Evolutionary conservation across 306 rosid genomes (phyloP).

Genomic region (Acacia confusa): DNA sequence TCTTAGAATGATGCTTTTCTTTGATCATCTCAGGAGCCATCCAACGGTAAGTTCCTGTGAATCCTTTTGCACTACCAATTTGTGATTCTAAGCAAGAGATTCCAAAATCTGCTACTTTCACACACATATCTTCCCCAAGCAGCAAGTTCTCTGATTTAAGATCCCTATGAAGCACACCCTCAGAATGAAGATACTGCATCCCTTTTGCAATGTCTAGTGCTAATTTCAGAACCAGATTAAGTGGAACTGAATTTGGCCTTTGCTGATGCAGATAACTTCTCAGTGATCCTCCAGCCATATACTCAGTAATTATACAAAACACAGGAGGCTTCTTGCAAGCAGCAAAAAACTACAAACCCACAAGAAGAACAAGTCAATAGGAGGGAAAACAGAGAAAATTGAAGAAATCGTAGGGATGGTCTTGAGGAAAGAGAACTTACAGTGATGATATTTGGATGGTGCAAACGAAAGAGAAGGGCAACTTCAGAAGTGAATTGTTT

Average conservation of each 20-base stretch:
- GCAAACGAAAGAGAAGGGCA: slow-evolving; percentile 73
- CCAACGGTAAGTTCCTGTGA: slow-evolving; percentile 97
- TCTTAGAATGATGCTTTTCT: slow-evolving; percentile 86
- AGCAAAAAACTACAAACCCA: slow-evolving; percentile 74
- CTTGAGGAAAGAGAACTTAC: slow-evolving; percentile 50
- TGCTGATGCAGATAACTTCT: slow-evolving; percentile 75
- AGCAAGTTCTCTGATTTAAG: slow-evolving; percentile 90
- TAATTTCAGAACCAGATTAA: slow-evolving; percentile 61
- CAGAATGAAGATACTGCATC: slow-evolving; percentile 90
- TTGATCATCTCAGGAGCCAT: slow-evolving; percentile 99
- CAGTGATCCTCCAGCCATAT: slow-evolving; percentile 83
- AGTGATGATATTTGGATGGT: slow-evolving; percentile 89
- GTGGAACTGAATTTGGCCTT: slow-evolving; percentile 83
- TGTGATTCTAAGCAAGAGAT: slow-evolving; percentile 93
- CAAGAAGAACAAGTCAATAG: slow-evolving; percentile 22
- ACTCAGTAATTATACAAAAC: slow-evolving; percentile 91
- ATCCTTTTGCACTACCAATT: slow-evolving; percentile 75
- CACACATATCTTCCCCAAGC: slow-evolving; percentile 85
- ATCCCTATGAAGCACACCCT: slow-evolving; percentile 93
- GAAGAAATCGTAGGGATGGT: background rate
- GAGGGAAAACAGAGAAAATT: background rate
- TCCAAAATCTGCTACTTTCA: slow-evolving; percentile 96
- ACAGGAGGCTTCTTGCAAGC: slow-evolving; percentile 99
- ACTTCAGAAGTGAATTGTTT: slow-evolving; percentile 87
- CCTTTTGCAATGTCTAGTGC: slow-evolving; percentile 79